phyloP scores from a whole-genome alignment of 768 basidiomycete species.

The Rhodotorula diobovata region DNA sequence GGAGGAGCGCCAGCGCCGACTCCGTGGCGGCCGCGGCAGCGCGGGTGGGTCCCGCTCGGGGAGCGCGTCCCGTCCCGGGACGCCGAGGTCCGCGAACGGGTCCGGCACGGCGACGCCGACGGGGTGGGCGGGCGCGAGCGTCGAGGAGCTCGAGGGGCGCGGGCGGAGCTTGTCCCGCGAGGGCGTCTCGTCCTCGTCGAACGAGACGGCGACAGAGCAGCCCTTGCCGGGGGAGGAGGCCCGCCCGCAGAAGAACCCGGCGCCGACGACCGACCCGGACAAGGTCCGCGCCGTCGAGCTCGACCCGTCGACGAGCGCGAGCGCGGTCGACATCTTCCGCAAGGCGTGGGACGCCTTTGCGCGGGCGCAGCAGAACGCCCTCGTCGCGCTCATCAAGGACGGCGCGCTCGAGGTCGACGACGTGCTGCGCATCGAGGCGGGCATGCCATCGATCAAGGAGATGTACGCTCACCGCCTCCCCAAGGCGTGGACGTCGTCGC shows the following conservation, averaged over 20 bases:
- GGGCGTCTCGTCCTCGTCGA: background rate
- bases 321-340: constrained; percentile 19
- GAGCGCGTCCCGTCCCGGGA: background rate
- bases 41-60: background rate
- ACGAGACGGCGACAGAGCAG: background rate
- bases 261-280: constrained; percentile 2
- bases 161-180: background rate
- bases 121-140: background rate
- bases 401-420: constrained; percentile 36
- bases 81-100: background rate
- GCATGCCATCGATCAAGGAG: constrained; percentile 31
- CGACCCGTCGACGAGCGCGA: no score
- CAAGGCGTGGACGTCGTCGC: constrained; percentile 36
- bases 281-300: background rate
- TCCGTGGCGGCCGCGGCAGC: constrained; percentile 4
- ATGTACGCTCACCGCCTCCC: constrained; percentile 34
- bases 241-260: no score
- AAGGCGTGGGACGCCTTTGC: constrained; percentile 87
- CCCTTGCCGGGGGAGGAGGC: constrained; percentile 8
- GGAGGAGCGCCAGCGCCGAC: constrained; percentile 17
- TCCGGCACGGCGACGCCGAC: background rate
- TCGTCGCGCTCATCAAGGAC: constrained; percentile 54
- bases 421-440: constrained; percentile 29
- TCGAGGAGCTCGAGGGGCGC: background rate
- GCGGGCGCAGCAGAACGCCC: constrained; percentile 97